A percentile compares a stretch with the other conserved stretches of the same genome.
These are phyloP conservation scores for Alternaria atra DNA, from an alignment of 2,329 filamentous ascomycete species.

Conservation along the genomic window DNA sequence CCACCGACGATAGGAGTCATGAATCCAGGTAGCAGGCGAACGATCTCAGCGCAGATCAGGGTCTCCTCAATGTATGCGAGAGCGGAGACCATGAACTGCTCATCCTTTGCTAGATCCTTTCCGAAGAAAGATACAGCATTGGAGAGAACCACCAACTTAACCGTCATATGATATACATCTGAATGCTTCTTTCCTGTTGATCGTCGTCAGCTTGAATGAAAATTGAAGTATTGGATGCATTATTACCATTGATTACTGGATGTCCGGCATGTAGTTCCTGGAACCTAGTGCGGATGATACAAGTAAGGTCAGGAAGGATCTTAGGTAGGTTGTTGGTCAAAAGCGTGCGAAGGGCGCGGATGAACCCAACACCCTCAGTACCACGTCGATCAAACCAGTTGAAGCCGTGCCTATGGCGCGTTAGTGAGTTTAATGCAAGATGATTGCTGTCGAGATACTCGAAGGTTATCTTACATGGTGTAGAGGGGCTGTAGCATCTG, in stretches of 20 bases:
- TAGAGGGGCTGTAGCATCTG: constrained; percentile 25
- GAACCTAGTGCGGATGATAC: constrained; percentile 20
- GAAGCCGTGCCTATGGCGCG: constrained; percentile 39
- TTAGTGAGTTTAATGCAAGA: background rate
- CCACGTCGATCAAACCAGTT: constrained; percentile 43
- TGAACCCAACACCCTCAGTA: constrained; percentile 37
- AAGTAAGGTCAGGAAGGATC: constrained; percentile 25
- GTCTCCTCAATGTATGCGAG: constrained; percentile 36
- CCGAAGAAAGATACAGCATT: constrained; percentile 30
- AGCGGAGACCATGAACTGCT: constrained; percentile 33
- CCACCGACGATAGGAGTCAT: constrained; percentile 19
- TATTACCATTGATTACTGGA: constrained; percentile 12
- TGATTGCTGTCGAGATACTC: background rate
- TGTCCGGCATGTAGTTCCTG: constrained; percentile 17
- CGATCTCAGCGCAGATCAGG: constrained; percentile 34
- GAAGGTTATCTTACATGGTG: constrained; percentile 14
- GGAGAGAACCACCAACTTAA: constrained; percentile 22
- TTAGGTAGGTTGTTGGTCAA: constrained; percentile 32
- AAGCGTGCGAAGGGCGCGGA: constrained; percentile 28
- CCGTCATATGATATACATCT: constrained; percentile 22
- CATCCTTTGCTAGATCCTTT: constrained; percentile 28
- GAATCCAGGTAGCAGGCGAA: constrained; percentile 28
- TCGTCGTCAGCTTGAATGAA: background rate
- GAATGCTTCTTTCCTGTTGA: constrained; percentile 16
- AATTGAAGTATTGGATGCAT: background rate